A percentile compares a stretch with the other conserved stretches of the same genome.
Conservation (phyloP, 805 yeast genomes). For the Scheffersomyces ergatensis region DNA sequence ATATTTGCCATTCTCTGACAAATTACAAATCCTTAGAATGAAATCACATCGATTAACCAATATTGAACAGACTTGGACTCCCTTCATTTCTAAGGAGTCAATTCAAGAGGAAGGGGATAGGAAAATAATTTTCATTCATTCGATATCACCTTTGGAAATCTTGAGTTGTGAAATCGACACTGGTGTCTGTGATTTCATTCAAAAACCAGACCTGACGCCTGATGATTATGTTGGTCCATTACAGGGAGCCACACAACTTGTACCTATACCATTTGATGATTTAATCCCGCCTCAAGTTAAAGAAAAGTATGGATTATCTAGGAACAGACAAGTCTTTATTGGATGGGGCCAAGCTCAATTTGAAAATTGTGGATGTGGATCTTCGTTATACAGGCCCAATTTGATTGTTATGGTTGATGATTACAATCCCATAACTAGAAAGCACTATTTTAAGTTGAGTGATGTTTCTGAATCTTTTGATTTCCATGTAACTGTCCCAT, state of each 20-base stretch:
- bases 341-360: slow-evolving; percentile 42
- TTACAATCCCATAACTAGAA: slow-evolving; percentile 12
- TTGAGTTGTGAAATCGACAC: slow-evolving; percentile 25
- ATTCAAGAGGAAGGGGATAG: slow-evolving; percentile 1
- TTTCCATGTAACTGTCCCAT: slow-evolving; percentile 19
- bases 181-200: slow-evolving; percentile 25
- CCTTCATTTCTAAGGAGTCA: slow-evolving; percentile 21
- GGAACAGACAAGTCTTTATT: slow-evolving; percentile 31
- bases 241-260: slow-evolving; percentile 36
- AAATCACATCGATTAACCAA: slow-evolving; percentile 6
- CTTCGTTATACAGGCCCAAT: slow-evolving; percentile 39
- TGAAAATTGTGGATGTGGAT: slow-evolving; percentile 37
- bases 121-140: slow-evolving; percentile 20
- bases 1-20: slow-evolving; percentile 26
- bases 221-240: slow-evolving; percentile 20
- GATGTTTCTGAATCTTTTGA: slow-evolving; percentile 28
- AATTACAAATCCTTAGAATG: slow-evolving; percentile 18
- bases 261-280: slow-evolving; percentile 15
- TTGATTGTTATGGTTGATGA: slow-evolving; percentile 32
- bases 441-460: slow-evolving; percentile 16
- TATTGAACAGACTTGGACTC: slow-evolving; percentile 41
- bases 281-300: slow-evolving; percentile 11
- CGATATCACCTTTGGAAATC: slow-evolving; percentile 26
- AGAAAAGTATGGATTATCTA: slow-evolving; percentile 11
- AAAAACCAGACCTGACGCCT: slow-evolving; percentile 7